These are phyloP conservation scores for Cyanidioschyzon merolae DNA, from an alignment of 23 red algal species.

Conservation along the genomic window DNA sequence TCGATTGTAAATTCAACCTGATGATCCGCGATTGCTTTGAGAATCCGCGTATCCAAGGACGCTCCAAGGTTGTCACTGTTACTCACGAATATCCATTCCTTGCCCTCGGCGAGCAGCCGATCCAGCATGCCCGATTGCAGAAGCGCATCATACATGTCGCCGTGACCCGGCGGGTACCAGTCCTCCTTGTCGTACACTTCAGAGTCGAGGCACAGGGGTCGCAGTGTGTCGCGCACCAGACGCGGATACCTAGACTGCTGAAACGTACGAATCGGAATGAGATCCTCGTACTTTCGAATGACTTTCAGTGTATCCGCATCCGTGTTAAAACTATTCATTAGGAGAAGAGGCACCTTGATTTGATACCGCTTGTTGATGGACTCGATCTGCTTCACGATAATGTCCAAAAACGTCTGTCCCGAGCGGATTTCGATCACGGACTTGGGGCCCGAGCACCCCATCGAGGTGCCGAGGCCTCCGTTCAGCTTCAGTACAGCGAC, in stretches of 20 bases:
- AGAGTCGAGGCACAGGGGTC: constrained; percentile 62
- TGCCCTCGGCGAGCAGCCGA: constrained; percentile 75
- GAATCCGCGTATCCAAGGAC: constrained; percentile 74
- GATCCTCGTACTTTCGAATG: constrained; percentile 93
- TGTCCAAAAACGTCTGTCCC: constrained; percentile 87
- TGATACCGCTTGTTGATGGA: constrained; percentile 71
- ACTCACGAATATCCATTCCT: constrained; percentile 92
- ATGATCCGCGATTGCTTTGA: constrained; percentile 62
- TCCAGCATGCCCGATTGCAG: constrained; percentile 71
- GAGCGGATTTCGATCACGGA: constrained; percentile 89
- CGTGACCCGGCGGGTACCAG: constrained; percentile 98
- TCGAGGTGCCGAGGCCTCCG: constrained; percentile 88
- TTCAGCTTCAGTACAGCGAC: constrained; percentile 96
- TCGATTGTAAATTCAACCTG: constrained; percentile 93
- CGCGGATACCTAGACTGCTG: constrained; percentile 84
- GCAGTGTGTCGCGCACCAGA: constrained; percentile 78
- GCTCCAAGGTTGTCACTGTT: constrained; percentile 99
- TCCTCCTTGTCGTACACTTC: constrained; percentile 55
- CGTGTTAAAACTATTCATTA: constrained; percentile 98
- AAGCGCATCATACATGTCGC: constrained; percentile 79
- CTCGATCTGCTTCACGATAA: constrained; percentile 98
- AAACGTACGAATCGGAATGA: constrained; percentile 84
- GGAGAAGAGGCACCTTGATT: constrained; percentile 71
- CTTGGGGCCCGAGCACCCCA: constrained; percentile 98
- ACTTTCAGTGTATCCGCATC: constrained; percentile 90